Evolutionary conservation across 108 stramenopile species (phyloP).

Genomic region (Cyclotella baltica): DNA sequence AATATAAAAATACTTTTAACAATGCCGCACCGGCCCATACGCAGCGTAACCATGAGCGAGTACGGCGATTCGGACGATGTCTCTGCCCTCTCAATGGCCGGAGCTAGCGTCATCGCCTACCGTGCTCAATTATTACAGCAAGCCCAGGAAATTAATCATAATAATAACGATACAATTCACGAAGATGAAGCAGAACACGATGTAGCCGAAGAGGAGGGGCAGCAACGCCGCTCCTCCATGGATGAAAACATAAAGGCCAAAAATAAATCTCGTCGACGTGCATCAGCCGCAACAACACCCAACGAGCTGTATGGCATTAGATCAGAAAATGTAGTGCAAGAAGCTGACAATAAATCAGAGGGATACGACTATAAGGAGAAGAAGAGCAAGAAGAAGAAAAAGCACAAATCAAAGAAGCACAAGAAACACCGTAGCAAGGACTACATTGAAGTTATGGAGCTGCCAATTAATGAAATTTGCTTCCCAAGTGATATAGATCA

Average conservation of each 20-base stretch:
- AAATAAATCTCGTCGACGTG: neutral
- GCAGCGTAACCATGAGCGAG: neutral
- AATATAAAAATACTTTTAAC: neutral
- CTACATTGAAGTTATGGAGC: neutral
- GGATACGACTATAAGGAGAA: slow-evolving; percentile 18
- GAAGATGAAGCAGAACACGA: slow-evolving; percentile 23
- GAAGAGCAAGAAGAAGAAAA: slow-evolving; percentile 34
- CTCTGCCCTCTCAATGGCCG: slow-evolving; percentile 47
- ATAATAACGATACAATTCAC: slow-evolving; percentile 12
- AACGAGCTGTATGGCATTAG: neutral
- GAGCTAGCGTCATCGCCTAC: slow-evolving; percentile 37
- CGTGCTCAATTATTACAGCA: neutral
- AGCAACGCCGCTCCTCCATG: neutral
- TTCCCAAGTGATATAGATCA: too few relatives aligned
- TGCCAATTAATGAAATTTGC: slow-evolving; percentile 30
- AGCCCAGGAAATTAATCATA: slow-evolving; percentile 1
- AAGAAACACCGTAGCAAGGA: slow-evolving; percentile 22
- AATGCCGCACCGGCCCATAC: neutral
- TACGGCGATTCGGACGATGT: slow-evolving; percentile 33
- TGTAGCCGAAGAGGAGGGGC: neutral
- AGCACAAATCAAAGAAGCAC: slow-evolving; percentile 34
- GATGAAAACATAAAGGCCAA: neutral
- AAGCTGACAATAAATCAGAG: neutral
- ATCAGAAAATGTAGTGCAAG: neutral
- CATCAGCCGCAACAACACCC: neutral